Percentiles rank a stretch among this genome's conserved stretches.
These are phyloP conservation scores for Vitis riparia DNA, from an alignment of 164 flowering plant genomes.

Conservation along the genomic window DNA sequence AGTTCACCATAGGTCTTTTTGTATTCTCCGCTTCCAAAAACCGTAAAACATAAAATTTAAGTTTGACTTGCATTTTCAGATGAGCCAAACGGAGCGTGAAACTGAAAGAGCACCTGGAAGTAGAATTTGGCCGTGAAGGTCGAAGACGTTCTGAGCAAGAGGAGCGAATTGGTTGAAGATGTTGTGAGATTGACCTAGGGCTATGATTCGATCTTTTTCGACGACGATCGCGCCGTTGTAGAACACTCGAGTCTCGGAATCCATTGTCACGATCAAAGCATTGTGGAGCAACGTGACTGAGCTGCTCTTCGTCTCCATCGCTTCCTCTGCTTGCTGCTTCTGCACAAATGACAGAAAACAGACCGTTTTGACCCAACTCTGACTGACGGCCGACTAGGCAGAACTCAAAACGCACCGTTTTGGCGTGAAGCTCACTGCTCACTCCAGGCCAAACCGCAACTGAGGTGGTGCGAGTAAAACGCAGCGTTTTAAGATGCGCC, in stretches of 20 bases:
- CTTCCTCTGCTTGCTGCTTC: constrained; percentile 1
- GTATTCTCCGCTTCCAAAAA: too few relatives aligned
- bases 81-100: background rate
- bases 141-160: constrained; percentile 36
- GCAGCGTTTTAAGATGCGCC: too few relatives aligned
- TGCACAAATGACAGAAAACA: too few relatives aligned
- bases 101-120: constrained; percentile 55
- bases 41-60: too few relatives aligned
- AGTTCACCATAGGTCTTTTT: too few relatives aligned
- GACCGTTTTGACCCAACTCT: too few relatives aligned
- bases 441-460: too few relatives aligned
- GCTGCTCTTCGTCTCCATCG: constrained; percentile 9
- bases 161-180: constrained; percentile 43
- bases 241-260: constrained; percentile 51
- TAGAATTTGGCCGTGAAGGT: constrained; percentile 58
- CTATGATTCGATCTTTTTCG: constrained; percentile 46
- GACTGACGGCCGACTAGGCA: too few relatives aligned
- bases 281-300: constrained; percentile 46
- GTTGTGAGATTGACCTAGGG: constrained; percentile 61
- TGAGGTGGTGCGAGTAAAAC: too few relatives aligned
- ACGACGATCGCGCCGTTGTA: constrained; percentile 56
- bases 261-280: constrained; percentile 71
- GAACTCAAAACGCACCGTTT: too few relatives aligned
- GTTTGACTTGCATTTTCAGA: background rate
- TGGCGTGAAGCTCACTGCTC: too few relatives aligned